These are phyloP conservation scores for Russula griseocarnosa DNA, from an alignment of 768 basidiomycete species.

Conservation along the genomic window DNA sequence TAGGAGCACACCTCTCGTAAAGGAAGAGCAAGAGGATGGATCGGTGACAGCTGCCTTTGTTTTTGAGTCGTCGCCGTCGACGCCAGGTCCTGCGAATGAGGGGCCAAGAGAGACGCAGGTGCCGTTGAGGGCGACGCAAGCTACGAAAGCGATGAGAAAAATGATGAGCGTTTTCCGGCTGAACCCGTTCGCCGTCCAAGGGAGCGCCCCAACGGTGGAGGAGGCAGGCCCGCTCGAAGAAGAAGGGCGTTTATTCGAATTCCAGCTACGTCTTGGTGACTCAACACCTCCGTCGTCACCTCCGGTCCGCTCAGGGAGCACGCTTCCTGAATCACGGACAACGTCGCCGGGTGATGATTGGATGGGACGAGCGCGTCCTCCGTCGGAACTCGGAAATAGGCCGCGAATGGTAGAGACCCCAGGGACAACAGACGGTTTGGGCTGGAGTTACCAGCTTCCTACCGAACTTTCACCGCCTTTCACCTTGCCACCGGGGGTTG, in stretches of 20 bases:
- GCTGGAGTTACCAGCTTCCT: slow-evolving; percentile 26
- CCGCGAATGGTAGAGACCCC: slow-evolving; percentile 13
- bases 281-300: slow-evolving; percentile 21
- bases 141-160: slow-evolving; percentile 60
- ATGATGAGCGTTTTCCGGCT: slow-evolving; percentile 79
- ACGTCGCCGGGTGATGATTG: slow-evolving; percentile 20
- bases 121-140: slow-evolving; percentile 72
- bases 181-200: slow-evolving; percentile 59
- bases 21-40: slow-evolving; percentile 26
- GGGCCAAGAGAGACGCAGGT: slow-evolving; percentile 38
- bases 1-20: slow-evolving; percentile 19
- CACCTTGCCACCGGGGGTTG: slow-evolving; percentile 24
- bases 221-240: slow-evolving; percentile 28
- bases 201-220: slow-evolving; percentile 25
- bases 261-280: slow-evolving; percentile 26
- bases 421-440: slow-evolving; percentile 13
- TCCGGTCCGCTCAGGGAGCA: slow-evolving; percentile 20
- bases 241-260: slow-evolving; percentile 28
- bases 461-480: slow-evolving; percentile 25
- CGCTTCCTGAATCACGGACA: slow-evolving; percentile 22
- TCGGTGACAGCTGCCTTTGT: slow-evolving; percentile 25
- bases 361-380: slow-evolving; percentile 22
- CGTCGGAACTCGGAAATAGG: slow-evolving; percentile 26
- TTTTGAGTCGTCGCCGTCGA: slow-evolving; percentile 27
- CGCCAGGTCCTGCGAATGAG: slow-evolving; percentile 15